Evolutionary conservation across 345 rosid genomes (phyloP).

Genomic region (Euphorbia peplus): DNA sequence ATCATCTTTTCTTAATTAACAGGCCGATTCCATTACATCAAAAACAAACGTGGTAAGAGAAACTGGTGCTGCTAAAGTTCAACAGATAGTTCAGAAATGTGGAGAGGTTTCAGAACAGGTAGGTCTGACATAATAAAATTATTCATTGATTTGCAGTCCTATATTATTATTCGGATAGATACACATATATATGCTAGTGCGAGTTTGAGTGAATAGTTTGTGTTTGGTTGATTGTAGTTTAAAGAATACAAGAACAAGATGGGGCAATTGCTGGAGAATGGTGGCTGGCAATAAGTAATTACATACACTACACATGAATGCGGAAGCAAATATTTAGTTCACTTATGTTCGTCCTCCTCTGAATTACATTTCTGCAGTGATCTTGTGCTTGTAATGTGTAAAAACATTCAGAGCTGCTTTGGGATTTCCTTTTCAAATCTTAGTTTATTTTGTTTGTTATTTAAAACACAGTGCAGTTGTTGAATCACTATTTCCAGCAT

Average conservation of each 20-base stretch:
- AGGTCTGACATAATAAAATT: not conserved
- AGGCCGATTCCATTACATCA: conserved; percentile 67
- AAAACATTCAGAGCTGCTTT: not conserved
- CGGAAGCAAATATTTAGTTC: not conserved
- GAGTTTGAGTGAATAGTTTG: not conserved
- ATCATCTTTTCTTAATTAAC: conserved; percentile 14
- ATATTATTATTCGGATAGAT: not conserved
- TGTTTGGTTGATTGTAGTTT: conserved; percentile 31
- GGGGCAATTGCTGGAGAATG: conserved; percentile 10
- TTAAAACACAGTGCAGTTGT: not conserved
- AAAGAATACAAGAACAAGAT: conserved; percentile 31
- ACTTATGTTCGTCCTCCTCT: not conserved
- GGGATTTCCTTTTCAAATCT: not conserved
- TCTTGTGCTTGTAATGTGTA: not conserved
- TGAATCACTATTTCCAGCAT: too few species aligned
- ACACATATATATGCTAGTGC: not conserved
- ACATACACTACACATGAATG: not conserved
- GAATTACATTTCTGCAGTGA: not conserved
- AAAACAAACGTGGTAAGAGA: conserved; percentile 54
- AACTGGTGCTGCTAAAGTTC: conserved; percentile 56
- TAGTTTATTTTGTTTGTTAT: not conserved
- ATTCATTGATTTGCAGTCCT: not conserved
- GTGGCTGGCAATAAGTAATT: not conserved
- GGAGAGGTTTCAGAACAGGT: conserved; percentile 79
- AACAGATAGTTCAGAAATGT: conserved; percentile 44